These are phyloP conservation scores for Senecio squalidus DNA, from an alignment of 140 eudicot species.

Conservation along the genomic window DNA sequence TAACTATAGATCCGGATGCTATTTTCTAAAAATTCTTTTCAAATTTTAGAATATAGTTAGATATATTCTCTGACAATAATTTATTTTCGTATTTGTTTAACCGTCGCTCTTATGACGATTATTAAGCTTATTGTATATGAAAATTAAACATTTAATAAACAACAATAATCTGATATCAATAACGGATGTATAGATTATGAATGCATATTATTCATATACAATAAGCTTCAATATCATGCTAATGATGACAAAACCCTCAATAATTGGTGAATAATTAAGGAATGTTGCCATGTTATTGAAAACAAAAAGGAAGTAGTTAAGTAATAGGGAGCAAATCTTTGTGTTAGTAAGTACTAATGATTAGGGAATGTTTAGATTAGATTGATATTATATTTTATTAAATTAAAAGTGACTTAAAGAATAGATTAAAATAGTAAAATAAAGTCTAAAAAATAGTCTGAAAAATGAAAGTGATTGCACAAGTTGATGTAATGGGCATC, in stretches of 20 bases:
- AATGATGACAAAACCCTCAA: neutral
- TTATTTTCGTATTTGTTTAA: too few relatives aligned
- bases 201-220: too few relatives aligned
- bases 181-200: too few relatives aligned
- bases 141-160: too few relatives aligned
- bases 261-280: slow-evolving; percentile 7
- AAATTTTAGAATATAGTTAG: too few relatives aligned
- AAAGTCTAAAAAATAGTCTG: neutral
- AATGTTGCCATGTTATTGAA: slow-evolving; percentile 18
- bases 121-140: too few relatives aligned
- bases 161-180: too few relatives aligned
- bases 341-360: slow-evolving; percentile 26
- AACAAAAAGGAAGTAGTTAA: slow-evolving; percentile 29
- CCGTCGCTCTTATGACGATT: too few relatives aligned
- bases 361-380: slow-evolving; percentile 31
- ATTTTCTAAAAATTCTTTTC: too few relatives aligned
- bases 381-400: neutral
- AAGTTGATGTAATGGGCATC: slow-evolving; percentile 31
- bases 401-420: neutral
- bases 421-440: neutral
- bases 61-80: too few relatives aligned
- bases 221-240: neutral
- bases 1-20: too few relatives aligned
- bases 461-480: neutral
- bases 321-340: slow-evolving; percentile 37